Base-by-base conservation (phyloP, 176 grass and related monocot species). In the Eleusine coracana region DNA sequence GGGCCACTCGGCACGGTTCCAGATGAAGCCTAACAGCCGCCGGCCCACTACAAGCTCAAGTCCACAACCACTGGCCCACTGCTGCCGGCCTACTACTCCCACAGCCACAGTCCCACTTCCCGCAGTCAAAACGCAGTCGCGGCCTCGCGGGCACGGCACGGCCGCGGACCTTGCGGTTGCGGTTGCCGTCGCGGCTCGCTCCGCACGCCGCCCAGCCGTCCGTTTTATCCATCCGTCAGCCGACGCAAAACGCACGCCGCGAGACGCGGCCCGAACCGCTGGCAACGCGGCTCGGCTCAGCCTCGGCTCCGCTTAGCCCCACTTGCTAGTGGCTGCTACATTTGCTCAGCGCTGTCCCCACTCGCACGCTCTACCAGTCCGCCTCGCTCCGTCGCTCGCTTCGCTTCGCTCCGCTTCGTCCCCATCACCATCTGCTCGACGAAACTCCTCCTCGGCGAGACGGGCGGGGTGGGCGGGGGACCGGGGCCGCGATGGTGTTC, bases 401-500 rank as follows among this genome's bases (percentile, higher is more conserved):
- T 36, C 60, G 60, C 61, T 79, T 66, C 76, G 11, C 66, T 7
- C 40, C 73, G 64, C 56, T 65, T 59, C 70, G 59, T 2, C 28
- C 46, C 39, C 66, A 9, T 16, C 56, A 3, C 29, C 40, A 25
- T 60, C 69, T 83, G 88, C 74, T 91, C 85, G 83, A 82, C 69
- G 58, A 60, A 86, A 78, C 67, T n/a, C 88, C 82, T 36, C 62
- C 75, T 49, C 42, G 54, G 10, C 60, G 56, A 63, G 60, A 25
- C 56, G 40, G 64, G 39, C 58, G 67, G 68, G 40, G 52, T 50
- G 44, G 41, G 68, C 25, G 15, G 21, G 18, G 42, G 11, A 13
- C 17, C 21, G 41, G 5, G 17, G 18, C n/a, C 56, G 60, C 41
- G 66, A 96, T 99, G 97, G 93, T 99, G 83, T 99, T 99, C 91